Percentiles rank a stretch among this genome's conserved stretches.
phyloP scores from a whole-genome alignment of 1,284 basidiomycete species.

The Cryptococcus amylolentus region DNA sequence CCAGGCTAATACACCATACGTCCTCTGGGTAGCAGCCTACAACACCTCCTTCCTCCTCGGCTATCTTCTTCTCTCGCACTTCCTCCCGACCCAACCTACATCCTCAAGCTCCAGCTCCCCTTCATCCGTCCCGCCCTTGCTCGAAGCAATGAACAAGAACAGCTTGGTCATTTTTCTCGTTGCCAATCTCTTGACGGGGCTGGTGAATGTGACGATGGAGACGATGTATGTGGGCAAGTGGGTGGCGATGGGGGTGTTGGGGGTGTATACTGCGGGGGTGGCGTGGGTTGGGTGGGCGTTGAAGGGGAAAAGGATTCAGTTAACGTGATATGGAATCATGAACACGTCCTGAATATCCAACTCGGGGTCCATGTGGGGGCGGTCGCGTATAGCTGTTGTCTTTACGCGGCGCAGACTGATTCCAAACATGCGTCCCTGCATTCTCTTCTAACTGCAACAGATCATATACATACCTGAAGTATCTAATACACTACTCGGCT shows the following conservation, averaged over 20 bases:
- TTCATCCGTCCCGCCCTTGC: conserved; percentile 56
- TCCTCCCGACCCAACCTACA: conserved; percentile 47
- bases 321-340: not conserved
- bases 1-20: conserved; percentile 83
- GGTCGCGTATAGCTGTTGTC: no score
- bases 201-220: conserved; percentile 72
- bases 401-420: no score
- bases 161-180: conserved; percentile 74
- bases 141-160: conserved; percentile 80
- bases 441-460: no score
- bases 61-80: conserved; percentile 72
- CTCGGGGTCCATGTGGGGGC: no score
- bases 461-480: no score
- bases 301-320: conserved; percentile 38
- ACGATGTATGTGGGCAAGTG: conserved; percentile 73
- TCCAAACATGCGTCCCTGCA: no score
- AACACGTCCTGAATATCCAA: no score
- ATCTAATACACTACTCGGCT: no score
- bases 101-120: not conserved
- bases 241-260: conserved; percentile 63
- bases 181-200: conserved; percentile 82
- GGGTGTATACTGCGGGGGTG: conserved; percentile 61
- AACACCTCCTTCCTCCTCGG: conserved; percentile 81
- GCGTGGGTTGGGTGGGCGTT: conserved; percentile 62
- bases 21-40: conserved; percentile 84